Conservation (phyloP, 768 basidiomycete genomes). For the Suillus decipiens region DNA sequence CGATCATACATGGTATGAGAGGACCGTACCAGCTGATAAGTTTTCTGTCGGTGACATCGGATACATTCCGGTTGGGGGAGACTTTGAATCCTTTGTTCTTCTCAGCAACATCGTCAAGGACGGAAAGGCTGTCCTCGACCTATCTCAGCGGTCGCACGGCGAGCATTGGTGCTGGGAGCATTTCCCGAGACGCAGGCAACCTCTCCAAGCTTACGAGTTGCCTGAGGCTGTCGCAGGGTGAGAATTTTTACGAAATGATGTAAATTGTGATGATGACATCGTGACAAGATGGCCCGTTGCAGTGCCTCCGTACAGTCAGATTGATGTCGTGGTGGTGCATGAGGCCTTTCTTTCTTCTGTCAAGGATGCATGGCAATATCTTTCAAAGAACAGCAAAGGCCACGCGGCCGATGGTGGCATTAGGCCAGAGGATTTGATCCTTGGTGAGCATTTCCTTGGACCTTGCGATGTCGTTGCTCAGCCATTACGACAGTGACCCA, state of each 20-base stretch:
- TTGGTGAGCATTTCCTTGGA: constrained; percentile 33
- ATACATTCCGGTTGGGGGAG: constrained; percentile 38
- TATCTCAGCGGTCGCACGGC: constrained; percentile 29
- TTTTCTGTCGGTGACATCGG: constrained; percentile 48
- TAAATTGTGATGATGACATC: not conserved
- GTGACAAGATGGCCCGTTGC: constrained; percentile 45
- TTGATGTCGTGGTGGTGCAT: constrained; percentile 42
- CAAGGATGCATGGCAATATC: constrained; percentile 41
- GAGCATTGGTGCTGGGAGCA: constrained; percentile 42
- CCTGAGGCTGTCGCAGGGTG: constrained; percentile 37
- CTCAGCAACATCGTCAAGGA: constrained; percentile 42
- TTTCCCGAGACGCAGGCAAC: constrained; percentile 27
- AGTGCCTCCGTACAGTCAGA: constrained; percentile 38
- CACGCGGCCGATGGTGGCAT: constrained; percentile 36
- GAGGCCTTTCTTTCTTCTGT: constrained; percentile 27
- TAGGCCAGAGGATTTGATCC: constrained; percentile 43
- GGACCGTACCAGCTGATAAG: constrained; percentile 40
- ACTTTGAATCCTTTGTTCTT: constrained; percentile 40
- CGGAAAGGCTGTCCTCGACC: constrained; percentile 23
- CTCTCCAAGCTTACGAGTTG: constrained; percentile 37
- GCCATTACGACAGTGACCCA: constrained; percentile 36
- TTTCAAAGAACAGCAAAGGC: constrained; percentile 34
- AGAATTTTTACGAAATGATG: constrained; percentile 8
- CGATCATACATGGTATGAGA: constrained; percentile 43
- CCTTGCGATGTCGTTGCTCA: not conserved